phyloP scores from a whole-genome alignment of 345 rosid genomes.

The Eucalyptus tenuipes region DNA sequence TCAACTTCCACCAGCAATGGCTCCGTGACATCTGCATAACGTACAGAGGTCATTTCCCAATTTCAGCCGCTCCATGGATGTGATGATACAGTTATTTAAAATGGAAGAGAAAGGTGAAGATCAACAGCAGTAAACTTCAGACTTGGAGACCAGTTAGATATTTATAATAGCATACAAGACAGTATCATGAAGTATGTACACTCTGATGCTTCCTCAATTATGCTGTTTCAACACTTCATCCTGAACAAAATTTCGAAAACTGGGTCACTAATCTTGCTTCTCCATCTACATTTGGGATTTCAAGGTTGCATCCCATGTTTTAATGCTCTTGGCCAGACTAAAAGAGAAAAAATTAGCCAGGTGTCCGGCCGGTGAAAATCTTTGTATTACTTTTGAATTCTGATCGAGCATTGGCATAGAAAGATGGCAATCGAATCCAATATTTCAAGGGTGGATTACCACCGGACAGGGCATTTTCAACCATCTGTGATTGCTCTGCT shows the following conservation, averaged over 20 bases:
- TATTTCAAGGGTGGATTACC: background rate
- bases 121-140: background rate
- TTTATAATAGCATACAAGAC: background rate
- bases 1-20: conserved; percentile 80
- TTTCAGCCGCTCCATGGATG: background rate
- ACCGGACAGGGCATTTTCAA: background rate
- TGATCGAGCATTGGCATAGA: background rate
- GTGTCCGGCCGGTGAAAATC: background rate
- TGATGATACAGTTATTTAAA: background rate
- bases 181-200: background rate
- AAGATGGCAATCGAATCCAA: background rate
- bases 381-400: background rate
- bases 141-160: background rate
- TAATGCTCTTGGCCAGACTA: background rate
- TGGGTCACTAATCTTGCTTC: background rate
- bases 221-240: background rate
- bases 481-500: background rate
- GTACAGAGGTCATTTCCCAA: background rate
- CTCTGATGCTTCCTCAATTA: background rate
- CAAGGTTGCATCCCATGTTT: background rate
- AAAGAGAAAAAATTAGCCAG: background rate
- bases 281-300: background rate
- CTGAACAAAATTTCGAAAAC: background rate
- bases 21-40: conserved; percentile 66
- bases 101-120: background rate